Evolutionary conservation across 306 rosid genomes (phyloP), one percentile per base, ranked within the genome.

Genomic region (Dryas octopetala): DNA sequence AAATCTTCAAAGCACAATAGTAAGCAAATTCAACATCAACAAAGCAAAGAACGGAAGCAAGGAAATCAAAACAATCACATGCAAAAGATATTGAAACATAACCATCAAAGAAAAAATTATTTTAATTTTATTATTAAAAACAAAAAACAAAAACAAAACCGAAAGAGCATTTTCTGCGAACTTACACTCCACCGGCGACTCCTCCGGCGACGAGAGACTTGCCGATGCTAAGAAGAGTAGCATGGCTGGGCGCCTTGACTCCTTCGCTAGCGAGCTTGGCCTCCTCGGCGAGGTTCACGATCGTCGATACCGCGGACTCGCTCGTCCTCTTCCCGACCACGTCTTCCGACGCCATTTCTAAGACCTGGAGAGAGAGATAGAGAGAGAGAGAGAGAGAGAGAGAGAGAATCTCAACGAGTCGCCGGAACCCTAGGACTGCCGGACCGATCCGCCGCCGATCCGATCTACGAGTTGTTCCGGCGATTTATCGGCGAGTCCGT

Each of bases 131-230:
- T 12, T 28, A 9, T 40, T 6, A 23, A 47, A 47, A 17, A 23
- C 23, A 61, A 16, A 45, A 2, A 32, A 5, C 1, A 45, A 55
- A 49, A 14, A 70, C 23, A 23, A 23, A 23, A 23, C 23, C 23
- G 40, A 14, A 44, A 6, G n/a, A 52, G 17, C 32, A 60, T 13
- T 68, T 45, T 14, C 28, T 12, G 12, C 38, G 78, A 81, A 84
- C 96, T 88, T 62, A 90, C 96, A 88, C 86, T 86, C 92, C 90
- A 5, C 96, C 92, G 66, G 92, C 96, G 78, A 90, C 81, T 73
- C 96, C 92, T 53, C 92, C 96, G 57, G 92, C 89, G 43, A 82
- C 78, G 52, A 90, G 96, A 61, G 96, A 90, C 81, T 90, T 86
- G 81, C 83, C 81, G 79, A 86, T 81, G 71, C 80, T 75, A 72